Evolutionary conservation across 1,284 basidiomycete genomes (phyloP), one percentile per base, ranked within the genome.

Genomic region (Fomes fomentarius): DNA sequence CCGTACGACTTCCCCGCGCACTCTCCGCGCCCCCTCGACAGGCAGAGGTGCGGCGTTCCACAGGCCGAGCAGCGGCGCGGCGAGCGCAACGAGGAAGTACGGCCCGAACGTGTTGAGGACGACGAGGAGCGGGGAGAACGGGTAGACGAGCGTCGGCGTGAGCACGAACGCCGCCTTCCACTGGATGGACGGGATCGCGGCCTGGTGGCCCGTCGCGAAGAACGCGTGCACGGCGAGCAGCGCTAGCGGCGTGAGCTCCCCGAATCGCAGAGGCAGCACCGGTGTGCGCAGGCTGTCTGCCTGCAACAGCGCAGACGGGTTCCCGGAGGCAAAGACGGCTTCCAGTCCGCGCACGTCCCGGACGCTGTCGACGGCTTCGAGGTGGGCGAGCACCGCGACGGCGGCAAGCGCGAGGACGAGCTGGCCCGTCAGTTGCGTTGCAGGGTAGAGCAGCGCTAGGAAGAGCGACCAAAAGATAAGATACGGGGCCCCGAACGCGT

Each of bases 121-220:
- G 4, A 96, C 89, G n/a, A 94, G 84, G 1, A 90, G 40, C 0
- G 89, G 89, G 0, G 94, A 90, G 65, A 85, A 83, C 0, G 89
- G 87, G 69, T 94, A 94, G 10, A 74, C 77, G 40, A 95, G 78
- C 0, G 76, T 83, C 0, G 84, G 71, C 10, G 83, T 81, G 71
- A 95, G 66, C 65, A 94, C 62, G 71, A 98, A 99, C 0, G 93
- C 96, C 0, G 89, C 74, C 69, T 98, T 96, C 97, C 97, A 99
- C 66, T 99, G 96, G 51, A 99, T 87, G 8, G 92, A 89, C 1
- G 93, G 82, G 38, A 99, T 80, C 0, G 90, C 90, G 0, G 94
- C 82, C 72, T 98, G 95, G 68, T 99, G 96, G 1, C 96, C 96
- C 0, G 96, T 97, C 0, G 83, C 76, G 69, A 92, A 94, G 80